phyloP scores from a whole-genome alignment of 768 basidiomycete genomes.

The Agrocybe chaxingu region DNA sequence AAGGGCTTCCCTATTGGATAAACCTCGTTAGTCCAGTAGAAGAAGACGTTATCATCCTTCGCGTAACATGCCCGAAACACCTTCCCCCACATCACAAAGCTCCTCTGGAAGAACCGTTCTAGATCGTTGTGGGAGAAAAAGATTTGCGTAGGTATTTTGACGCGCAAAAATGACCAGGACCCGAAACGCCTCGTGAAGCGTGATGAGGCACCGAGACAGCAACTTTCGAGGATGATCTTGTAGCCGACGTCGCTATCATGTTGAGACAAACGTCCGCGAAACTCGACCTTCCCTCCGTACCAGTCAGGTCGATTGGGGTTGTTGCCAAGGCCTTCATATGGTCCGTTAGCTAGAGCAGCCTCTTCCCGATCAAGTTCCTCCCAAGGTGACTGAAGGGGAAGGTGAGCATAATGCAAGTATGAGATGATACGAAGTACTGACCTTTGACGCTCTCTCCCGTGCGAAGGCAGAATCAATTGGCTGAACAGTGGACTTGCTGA shows the following conservation, averaged over 20 bases:
- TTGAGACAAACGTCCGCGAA: slow-evolving; percentile 33
- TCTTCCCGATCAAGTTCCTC: slow-evolving; percentile 58
- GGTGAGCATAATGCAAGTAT: not conserved
- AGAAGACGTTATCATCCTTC: slow-evolving; percentile 57
- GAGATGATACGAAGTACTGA: slow-evolving; percentile 1
- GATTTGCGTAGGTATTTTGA: slow-evolving; percentile 38
- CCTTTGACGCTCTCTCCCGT: slow-evolving; percentile 21
- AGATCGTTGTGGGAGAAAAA: slow-evolving; percentile 29
- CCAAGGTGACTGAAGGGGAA: slow-evolving; percentile 51
- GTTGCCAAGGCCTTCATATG: slow-evolving; percentile 39
- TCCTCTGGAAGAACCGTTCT: slow-evolving; percentile 38
- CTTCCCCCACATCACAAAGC: slow-evolving; percentile 50
- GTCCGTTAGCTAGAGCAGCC: slow-evolving; percentile 25
- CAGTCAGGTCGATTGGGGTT: slow-evolving; percentile 36
- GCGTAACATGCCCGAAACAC: slow-evolving; percentile 61
- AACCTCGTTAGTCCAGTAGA: slow-evolving; percentile 51
- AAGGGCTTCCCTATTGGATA: slow-evolving; percentile 16
- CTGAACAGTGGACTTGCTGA: not conserved
- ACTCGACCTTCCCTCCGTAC: slow-evolving; percentile 63
- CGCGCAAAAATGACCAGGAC: slow-evolving; percentile 48
- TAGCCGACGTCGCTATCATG: slow-evolving; percentile 16
- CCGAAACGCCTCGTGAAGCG: slow-evolving; percentile 60
- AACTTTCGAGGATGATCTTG: slow-evolving; percentile 42
- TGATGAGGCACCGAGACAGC: slow-evolving; percentile 50
- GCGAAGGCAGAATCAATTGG: slow-evolving; percentile 4